A percentile compares a stretch with the other conserved stretches of the same genome.
These are phyloP conservation scores for Lactarius pseudohatsudake DNA, from an alignment of 768 basidiomycete species.

Conservation along the genomic window DNA sequence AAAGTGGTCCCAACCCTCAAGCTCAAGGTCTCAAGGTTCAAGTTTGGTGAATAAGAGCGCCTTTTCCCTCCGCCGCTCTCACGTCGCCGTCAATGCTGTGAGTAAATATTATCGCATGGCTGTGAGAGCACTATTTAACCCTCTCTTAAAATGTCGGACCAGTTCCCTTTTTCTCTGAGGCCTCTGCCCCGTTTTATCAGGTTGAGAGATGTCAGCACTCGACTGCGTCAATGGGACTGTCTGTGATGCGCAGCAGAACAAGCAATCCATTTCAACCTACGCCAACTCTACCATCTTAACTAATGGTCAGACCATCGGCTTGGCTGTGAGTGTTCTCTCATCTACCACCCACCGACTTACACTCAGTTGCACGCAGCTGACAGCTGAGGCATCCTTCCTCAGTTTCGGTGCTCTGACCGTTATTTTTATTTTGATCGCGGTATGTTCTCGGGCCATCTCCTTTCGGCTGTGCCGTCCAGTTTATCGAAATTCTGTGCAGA, in stretches of 20 bases:
- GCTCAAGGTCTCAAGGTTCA: not conserved
- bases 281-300: slow-evolving; percentile 31
- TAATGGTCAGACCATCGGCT: slow-evolving; percentile 38
- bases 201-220: not conserved
- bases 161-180: not conserved
- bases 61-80: not conserved
- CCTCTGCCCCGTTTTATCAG: not conserved
- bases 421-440: slow-evolving; percentile 11
- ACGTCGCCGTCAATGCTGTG: not conserved
- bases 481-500: not conserved
- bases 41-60: too few species aligned
- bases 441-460: not conserved
- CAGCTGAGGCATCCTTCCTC: slow-evolving; percentile 34
- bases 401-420: not conserved
- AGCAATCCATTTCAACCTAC: not conserved
- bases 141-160: not conserved
- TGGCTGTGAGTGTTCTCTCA: slow-evolving; percentile 33
- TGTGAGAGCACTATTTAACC: not conserved
- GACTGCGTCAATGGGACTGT: slow-evolving; percentile 1
- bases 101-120: not conserved
- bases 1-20: not conserved
- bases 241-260: not conserved
- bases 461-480: too few species aligned
- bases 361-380: slow-evolving; percentile 32
- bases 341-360: not conserved